Conservation (phyloP, 768 basidiomycete genomes). For the Leccinum boreale region DNA sequence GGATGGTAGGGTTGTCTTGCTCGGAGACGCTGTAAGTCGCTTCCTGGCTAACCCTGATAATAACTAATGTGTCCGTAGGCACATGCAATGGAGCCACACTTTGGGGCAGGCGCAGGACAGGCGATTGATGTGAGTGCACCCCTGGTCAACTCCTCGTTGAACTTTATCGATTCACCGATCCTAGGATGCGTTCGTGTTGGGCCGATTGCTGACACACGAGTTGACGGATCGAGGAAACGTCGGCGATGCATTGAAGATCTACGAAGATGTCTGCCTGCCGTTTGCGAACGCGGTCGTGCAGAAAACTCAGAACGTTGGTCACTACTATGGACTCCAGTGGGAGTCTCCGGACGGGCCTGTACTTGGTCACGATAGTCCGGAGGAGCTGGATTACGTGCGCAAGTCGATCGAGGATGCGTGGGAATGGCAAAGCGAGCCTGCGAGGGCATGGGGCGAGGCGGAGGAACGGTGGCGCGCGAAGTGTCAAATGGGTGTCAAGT, state of each 20-base stretch:
- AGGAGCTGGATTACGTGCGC: constrained; percentile 9
- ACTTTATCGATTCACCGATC: background rate
- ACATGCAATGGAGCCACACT: no score
- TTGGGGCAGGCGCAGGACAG: no score
- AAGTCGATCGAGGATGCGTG: constrained; percentile 18
- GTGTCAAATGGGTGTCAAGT: background rate
- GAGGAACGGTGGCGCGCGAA: constrained; percentile 11
- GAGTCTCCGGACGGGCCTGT: background rate
- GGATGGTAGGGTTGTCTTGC: no score
- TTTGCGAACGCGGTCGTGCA: constrained; percentile 24
- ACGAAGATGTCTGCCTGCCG: constrained; percentile 32
- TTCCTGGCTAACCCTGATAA: no score
- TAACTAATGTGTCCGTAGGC: no score
- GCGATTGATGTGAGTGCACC: constrained; percentile 32
- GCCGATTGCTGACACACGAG: constrained; percentile 25
- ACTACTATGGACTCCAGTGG: constrained; percentile 20
- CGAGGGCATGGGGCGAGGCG: constrained; percentile 7
- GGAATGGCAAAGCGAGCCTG: constrained; percentile 15
- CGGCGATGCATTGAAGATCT: constrained; percentile 25
- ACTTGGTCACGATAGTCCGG: constrained; percentile 1
- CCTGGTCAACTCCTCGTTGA: background rate
- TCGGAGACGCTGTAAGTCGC: no score
- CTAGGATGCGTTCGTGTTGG: constrained; percentile 32
- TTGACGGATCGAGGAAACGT: constrained; percentile 24
- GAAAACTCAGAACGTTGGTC: constrained; percentile 18